Evolutionary conservation across 2,329 filamentous ascomycete genomes (phyloP).

Genomic region (Cytospora schulzeri): DNA sequence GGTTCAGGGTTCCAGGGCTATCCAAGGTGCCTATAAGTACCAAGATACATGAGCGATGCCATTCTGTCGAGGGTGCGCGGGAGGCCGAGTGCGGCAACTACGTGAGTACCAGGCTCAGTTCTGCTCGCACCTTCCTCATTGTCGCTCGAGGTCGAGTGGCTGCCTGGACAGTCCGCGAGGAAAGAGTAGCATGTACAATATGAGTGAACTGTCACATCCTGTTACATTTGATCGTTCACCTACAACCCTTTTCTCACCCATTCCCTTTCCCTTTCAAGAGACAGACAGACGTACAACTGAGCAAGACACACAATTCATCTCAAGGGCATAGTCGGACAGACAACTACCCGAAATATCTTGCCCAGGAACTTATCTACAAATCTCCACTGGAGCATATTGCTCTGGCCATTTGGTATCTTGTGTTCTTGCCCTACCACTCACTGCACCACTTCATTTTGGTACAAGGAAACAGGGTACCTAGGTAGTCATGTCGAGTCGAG

Average conservation of each 20-base stretch:
- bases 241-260: background rate
- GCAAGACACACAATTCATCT: background rate
- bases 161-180: background rate
- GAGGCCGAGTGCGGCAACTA: background rate
- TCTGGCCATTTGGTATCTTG: background rate
- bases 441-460: background rate
- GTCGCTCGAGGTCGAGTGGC: background rate
- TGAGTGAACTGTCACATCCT: background rate
- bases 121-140: background rate
- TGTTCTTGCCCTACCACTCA: background rate
- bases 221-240: background rate
- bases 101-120: background rate
- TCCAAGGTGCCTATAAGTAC: too few species aligned
- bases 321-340: background rate
- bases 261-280: background rate
- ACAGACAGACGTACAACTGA: background rate
- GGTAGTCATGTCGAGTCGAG: slow-evolving; percentile 12
- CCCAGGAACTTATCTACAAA: background rate
- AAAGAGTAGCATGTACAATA: background rate
- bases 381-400: background rate
- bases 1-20: background rate
- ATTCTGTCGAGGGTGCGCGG: background rate
- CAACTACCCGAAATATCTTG: background rate
- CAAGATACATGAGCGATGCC: background rate
- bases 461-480: background rate